These are phyloP conservation scores for Fistulinella cinereoalba DNA, from an alignment of 1,284 basidiomycete species.

Conservation along the genomic window DNA sequence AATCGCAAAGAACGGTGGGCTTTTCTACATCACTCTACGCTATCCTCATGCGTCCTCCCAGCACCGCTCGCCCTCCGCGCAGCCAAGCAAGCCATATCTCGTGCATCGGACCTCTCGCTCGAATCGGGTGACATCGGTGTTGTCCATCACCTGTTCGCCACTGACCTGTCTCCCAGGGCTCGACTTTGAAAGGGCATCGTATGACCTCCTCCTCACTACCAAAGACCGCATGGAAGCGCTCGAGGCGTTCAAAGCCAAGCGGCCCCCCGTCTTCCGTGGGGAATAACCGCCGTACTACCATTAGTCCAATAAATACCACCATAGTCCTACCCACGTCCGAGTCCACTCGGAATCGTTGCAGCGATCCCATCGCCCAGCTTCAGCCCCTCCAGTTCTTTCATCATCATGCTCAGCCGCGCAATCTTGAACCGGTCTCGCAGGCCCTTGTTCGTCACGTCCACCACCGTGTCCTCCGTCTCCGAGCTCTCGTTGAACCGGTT, in stretches of 20 bases:
- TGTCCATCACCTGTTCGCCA: neutral
- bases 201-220: conserved; percentile 77
- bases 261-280: conserved; percentile 79
- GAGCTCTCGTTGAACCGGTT: conserved; percentile 67
- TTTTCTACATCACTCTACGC: neutral
- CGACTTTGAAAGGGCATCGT: conserved; percentile 85
- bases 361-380: conserved; percentile 59
- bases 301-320: neutral
- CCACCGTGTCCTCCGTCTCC: conserved; percentile 42
- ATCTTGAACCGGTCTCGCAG: conserved; percentile 68
- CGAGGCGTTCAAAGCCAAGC: conserved; percentile 86
- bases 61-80: conserved; percentile 87
- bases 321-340: conserved; percentile 35
- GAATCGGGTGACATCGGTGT: conserved; percentile 55
- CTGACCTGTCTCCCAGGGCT: conserved; percentile 50
- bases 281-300: conserved; percentile 44
- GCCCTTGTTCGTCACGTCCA: conserved; percentile 46
- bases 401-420: conserved; percentile 71
- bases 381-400: conserved; percentile 76
- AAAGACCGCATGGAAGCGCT: conserved; percentile 85
- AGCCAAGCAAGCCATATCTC: conserved; percentile 85
- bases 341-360: conserved; percentile 51
- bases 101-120: conserved; percentile 73
- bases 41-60: conserved; percentile 29
- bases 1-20: conserved; percentile 69